These are phyloP conservation scores for Eucalyptus regnans DNA, from an alignment of 345 rosid species.

Conservation along the genomic window DNA sequence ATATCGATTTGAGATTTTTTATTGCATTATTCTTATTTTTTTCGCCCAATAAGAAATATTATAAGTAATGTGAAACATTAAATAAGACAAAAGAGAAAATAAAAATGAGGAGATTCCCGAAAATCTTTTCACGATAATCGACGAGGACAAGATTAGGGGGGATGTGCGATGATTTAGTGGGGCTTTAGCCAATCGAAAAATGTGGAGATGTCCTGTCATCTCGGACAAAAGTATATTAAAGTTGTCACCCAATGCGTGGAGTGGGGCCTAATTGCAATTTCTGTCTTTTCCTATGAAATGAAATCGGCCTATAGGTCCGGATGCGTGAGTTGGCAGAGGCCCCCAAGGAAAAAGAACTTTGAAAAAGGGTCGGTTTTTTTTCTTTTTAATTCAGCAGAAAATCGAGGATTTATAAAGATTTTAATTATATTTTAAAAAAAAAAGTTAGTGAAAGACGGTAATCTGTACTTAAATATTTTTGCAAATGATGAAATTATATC, in stretches of 20 bases:
- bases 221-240: background rate
- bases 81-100: background rate
- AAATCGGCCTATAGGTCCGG: background rate
- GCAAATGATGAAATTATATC: accelerated
- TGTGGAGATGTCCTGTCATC: background rate
- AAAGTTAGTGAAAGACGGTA: background rate
- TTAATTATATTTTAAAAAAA: no score
- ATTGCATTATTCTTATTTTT: background rate
- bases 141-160: background rate
- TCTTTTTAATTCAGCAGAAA: background rate
- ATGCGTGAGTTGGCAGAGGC: background rate
- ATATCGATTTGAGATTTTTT: no score
- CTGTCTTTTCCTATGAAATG: background rate
- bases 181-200: background rate
- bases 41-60: background rate
- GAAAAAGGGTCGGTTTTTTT: background rate
- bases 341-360: background rate
- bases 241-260: background rate
- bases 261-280: background rate
- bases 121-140: background rate
- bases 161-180: background rate
- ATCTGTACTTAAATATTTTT: background rate
- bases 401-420: background rate
- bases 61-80: background rate
- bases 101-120: background rate